phyloP scores from a whole-genome alignment of 1,139 yeast species.

The Kurtzmaniella quercitrusa region DNA sequence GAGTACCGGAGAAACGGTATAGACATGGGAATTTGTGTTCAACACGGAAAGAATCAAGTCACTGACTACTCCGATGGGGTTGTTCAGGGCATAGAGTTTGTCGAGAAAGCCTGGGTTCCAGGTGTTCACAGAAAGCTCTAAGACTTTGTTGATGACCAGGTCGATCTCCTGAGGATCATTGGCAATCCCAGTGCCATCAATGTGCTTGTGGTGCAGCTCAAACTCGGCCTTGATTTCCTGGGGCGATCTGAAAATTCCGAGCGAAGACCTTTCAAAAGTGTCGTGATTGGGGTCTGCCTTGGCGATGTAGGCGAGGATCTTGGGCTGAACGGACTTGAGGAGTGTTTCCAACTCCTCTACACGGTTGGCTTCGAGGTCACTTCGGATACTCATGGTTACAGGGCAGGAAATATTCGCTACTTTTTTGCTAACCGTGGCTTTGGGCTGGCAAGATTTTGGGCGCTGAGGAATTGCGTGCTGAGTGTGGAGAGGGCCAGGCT shows the following conservation, averaged over 20 bases:
- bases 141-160: slow-evolving; percentile 50
- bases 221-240: slow-evolving; percentile 25
- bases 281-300: slow-evolving; percentile 29
- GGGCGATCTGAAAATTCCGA: slow-evolving; percentile 40
- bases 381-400: slow-evolving; percentile 5
- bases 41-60: slow-evolving; percentile 67
- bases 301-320: slow-evolving; percentile 31
- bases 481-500: background rate
- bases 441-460: background rate
- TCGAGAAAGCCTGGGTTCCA: slow-evolving; percentile 89
- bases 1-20: slow-evolving; percentile 79
- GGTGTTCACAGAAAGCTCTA: slow-evolving; percentile 71
- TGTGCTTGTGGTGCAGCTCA: slow-evolving; percentile 7
- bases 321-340: slow-evolving; percentile 31
- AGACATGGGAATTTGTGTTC: slow-evolving; percentile 84
- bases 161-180: slow-evolving; percentile 27
- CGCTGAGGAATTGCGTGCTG: background rate
- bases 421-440: background rate
- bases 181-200: slow-evolving; percentile 14
- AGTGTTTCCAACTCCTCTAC: slow-evolving; percentile 36
- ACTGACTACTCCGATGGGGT: slow-evolving; percentile 77
- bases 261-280: slow-evolving; percentile 23
- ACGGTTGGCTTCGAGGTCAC: slow-evolving; percentile 30
- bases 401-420: background rate
- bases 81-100: slow-evolving; percentile 78